phyloP scores from a whole-genome alignment of 2,329 filamentous ascomycete species.

The Epichloe brachyelytri region DNA sequence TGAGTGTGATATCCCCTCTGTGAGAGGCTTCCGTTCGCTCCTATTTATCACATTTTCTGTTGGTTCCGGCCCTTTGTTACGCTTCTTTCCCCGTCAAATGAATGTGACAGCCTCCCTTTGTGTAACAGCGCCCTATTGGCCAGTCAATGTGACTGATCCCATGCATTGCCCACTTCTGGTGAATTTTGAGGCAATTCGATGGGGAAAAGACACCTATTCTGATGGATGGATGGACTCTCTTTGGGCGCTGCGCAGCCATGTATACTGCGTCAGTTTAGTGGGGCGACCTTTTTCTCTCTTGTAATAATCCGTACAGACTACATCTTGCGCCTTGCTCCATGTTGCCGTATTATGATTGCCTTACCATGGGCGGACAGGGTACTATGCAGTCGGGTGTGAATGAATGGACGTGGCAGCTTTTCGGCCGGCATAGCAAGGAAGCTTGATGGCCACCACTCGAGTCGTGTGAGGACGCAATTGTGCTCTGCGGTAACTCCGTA shows the following conservation, averaged over 20 bases:
- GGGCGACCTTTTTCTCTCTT: not conserved
- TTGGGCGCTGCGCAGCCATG: not conserved
- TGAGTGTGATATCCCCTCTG: not conserved
- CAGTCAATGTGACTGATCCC: slow-evolving; percentile 2
- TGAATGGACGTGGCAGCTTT: not conserved
- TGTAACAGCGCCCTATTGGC: not conserved
- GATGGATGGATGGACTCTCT: not conserved
- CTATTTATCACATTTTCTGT: not conserved
- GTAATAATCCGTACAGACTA: not conserved
- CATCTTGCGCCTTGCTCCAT: not conserved
- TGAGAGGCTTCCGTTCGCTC: not conserved
- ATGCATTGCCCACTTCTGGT: not conserved
- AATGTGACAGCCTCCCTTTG: not conserved
- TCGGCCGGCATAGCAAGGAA: too few relatives aligned
- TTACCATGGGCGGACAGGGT: not conserved
- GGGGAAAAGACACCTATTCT: not conserved
- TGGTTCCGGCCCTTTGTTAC: not conserved
- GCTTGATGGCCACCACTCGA: not conserved
- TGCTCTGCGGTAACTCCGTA: not conserved
- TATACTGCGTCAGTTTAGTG: not conserved
- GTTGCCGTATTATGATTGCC: not conserved
- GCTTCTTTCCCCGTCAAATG: not conserved
- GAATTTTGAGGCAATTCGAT: not conserved
- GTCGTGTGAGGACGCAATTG: not conserved
- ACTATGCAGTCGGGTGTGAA: not conserved